phyloP scores from a whole-genome alignment of 257 asterid genomes.

The Sherardia arvensis region DNA sequence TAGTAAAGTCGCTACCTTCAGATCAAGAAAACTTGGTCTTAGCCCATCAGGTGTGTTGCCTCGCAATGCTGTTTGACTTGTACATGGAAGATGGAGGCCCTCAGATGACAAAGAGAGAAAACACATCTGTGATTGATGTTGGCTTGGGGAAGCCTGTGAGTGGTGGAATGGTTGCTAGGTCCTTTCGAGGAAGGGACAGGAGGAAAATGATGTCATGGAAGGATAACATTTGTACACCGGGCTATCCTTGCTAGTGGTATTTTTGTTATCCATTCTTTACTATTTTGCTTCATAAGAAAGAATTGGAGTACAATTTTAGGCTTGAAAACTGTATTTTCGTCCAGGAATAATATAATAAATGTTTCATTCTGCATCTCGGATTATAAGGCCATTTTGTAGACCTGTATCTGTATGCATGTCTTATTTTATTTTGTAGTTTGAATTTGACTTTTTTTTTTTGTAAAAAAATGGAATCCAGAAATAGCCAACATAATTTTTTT shows the following conservation, averaged over 20 bases:
- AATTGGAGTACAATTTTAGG: neutral
- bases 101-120: constrained; percentile 34
- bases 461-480: neutral
- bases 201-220: constrained; percentile 96
- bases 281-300: neutral
- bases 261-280: neutral
- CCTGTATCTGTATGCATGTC: neutral
- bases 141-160: constrained; percentile 72
- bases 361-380: no score
- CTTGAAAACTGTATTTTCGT: neutral
- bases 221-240: constrained; percentile 49
- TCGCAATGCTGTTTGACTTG: constrained; percentile 88
- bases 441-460: neutral
- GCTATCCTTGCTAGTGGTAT: constrained; percentile 54
- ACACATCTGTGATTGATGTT: constrained; percentile 57
- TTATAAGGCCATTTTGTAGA: neutral
- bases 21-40: constrained; percentile 52
- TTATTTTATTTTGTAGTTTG: no score
- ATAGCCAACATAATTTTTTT: neutral
- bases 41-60: constrained; percentile 76
- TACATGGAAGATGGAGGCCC: constrained; percentile 42
- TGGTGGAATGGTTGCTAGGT: constrained; percentile 56
- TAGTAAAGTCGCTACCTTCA: constrained; percentile 45
- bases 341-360: neutral
- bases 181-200: constrained; percentile 83